phyloP scores from a whole-genome alignment of 2,329 filamentous ascomycete species.

The Talaromyces piceae region DNA sequence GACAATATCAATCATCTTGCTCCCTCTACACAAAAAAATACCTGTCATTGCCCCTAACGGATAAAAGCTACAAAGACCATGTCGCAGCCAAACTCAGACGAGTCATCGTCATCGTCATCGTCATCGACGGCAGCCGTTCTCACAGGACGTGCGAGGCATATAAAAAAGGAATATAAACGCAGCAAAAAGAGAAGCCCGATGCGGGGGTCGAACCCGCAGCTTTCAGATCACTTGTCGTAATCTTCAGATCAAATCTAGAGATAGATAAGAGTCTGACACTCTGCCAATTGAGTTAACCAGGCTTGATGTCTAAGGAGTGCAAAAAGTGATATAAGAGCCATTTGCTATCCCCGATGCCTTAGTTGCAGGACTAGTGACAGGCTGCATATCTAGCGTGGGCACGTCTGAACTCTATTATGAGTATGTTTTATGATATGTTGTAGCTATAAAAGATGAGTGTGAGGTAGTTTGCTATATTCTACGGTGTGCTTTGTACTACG shows the following conservation, averaged over 20 bases:
- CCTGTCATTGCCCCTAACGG: no score
- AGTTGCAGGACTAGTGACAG: not conserved
- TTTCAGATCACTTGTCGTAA: not conserved
- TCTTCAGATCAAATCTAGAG: not conserved
- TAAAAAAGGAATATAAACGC: not conserved
- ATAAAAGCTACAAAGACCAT: no score
- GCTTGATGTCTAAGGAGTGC: not conserved
- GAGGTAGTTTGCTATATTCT: no score
- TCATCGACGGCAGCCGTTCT: no score
- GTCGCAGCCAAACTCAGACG: no score
- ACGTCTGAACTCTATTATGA: not conserved
- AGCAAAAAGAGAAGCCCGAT: not conserved
- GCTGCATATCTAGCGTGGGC: not conserved
- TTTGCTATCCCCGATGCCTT: not conserved
- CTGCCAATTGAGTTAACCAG: not conserved
- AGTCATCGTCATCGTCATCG: no score
- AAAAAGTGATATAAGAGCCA: not conserved
- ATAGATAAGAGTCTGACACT: not conserved
- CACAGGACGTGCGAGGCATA: no score
- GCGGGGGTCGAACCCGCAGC: not conserved
- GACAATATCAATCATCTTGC: no score
- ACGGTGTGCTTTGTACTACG: no score
- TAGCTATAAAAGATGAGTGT: no score
- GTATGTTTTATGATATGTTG: no score
- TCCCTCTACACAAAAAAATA: no score